These are phyloP conservation scores for Rhizodiscina lignyota DNA, from an alignment of 495 filamentous ascomycete genomes.

Conservation along the genomic window DNA sequence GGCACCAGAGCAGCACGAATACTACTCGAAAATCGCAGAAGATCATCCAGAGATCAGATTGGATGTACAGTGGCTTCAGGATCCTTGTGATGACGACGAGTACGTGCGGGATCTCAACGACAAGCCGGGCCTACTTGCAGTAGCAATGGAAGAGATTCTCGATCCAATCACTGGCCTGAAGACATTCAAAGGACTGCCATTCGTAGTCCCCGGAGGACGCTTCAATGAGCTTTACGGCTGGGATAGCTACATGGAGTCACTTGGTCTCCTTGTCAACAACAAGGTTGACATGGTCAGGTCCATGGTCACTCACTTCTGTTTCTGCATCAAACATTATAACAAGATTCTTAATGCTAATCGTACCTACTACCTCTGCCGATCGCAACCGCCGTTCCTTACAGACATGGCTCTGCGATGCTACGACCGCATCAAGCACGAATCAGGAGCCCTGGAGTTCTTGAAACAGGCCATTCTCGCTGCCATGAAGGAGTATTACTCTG, in stretches of 20 bases:
- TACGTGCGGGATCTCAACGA: conserved; percentile 57
- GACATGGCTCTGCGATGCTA: conserved; percentile 91
- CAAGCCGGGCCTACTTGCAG: conserved; percentile 74
- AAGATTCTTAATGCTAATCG: conserved; percentile 96
- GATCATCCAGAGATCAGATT: conserved; percentile 65
- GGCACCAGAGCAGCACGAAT: conserved; percentile 71
- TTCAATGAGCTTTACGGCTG: conserved; percentile 97
- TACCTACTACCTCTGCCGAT: conserved; percentile 83
- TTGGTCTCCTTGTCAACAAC: conserved; percentile 69
- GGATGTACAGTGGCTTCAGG: conserved; percentile 64
- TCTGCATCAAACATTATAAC: conserved; percentile 94
- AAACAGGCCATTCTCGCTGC: conserved; percentile 65
- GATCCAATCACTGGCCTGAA: conserved; percentile 48
- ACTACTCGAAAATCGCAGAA: conserved; percentile 61
- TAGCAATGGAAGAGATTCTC: conserved; percentile 63
- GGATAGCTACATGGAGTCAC: conserved; percentile 94
- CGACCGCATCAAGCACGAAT: conserved; percentile 69
- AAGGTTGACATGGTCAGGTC: conserved; percentile 71
- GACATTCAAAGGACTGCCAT: conserved; percentile 64
- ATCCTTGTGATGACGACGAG: conserved; percentile 54
- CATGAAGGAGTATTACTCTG: conserved; percentile 89
- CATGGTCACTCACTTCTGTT: conserved; percentile 92
- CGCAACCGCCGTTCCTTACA: conserved; percentile 91
- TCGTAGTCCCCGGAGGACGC: conserved; percentile 86
- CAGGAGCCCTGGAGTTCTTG: conserved; percentile 61